A percentile compares a stretch with the other conserved stretches of the same genome.
Conservation (phyloP, 2,329 filamentous ascomycete species). For the Phialemonium atrogriseum region DNA sequence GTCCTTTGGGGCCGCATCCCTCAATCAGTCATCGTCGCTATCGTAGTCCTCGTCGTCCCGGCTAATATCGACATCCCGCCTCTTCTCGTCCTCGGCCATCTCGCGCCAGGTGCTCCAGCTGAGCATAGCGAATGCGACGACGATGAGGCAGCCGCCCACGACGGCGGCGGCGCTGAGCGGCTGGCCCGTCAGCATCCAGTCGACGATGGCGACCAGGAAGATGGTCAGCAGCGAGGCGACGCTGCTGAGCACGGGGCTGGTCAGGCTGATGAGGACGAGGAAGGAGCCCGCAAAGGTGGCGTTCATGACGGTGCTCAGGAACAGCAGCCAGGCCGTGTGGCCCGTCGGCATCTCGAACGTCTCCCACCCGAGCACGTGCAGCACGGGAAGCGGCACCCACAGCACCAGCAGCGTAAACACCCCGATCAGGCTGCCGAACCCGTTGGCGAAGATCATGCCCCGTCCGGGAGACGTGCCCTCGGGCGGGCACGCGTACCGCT, state of each 20-base stretch:
- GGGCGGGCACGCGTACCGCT: conserved; percentile 84
- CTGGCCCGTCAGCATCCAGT: conserved; percentile 77
- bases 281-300: conserved; percentile 90
- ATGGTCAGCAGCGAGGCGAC: conserved; percentile 93
- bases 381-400: conserved; percentile 82
- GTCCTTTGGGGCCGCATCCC: too few species aligned
- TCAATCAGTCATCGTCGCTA: conserved; percentile 7
- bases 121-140: conserved; percentile 77
- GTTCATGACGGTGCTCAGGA: conserved; percentile 76
- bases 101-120: conserved; percentile 90
- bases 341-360: conserved; percentile 74
- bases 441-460: conserved; percentile 94
- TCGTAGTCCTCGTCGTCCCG: conserved; percentile 13
- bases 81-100: conserved; percentile 75
- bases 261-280: conserved; percentile 85
- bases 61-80: conserved; percentile 35
- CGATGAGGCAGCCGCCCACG: conserved; percentile 76
- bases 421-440: conserved; percentile 82
- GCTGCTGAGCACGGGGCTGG: conserved; percentile 82
- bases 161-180: conserved; percentile 69
- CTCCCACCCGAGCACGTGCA: conserved; percentile 74
- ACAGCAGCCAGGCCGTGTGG: conserved; percentile 69
- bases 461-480: conserved; percentile 76
- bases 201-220: conserved; percentile 87
- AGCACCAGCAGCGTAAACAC: conserved; percentile 77